phyloP scores from a whole-genome alignment of 306 rosid genomes.

The Rubus idaeus region DNA sequence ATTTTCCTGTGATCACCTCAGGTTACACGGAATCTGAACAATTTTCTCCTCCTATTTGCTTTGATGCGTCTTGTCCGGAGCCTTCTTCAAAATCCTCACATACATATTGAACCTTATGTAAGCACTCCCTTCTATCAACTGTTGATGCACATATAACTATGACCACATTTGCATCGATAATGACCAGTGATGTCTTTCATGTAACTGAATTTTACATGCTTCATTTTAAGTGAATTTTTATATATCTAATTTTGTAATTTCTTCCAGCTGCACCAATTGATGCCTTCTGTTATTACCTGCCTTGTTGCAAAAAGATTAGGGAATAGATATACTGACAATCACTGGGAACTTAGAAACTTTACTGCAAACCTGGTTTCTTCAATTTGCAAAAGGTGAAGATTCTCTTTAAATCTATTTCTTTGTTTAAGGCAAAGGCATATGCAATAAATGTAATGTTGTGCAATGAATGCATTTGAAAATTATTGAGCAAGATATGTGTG shows the following conservation, averaged over 20 bases:
- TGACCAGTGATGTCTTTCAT: background rate
- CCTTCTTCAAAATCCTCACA: conserved; percentile 76
- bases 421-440: conserved; percentile 7
- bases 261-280: conserved; percentile 82
- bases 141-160: conserved; percentile 22
- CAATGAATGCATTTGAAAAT: background rate
- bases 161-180: background rate
- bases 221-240: conserved; percentile 15
- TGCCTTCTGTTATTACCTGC: conserved; percentile 92
- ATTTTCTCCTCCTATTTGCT: conserved; percentile 54
- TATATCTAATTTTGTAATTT: conserved; percentile 29
- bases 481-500: background rate
- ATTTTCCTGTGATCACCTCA: conserved; percentile 41
- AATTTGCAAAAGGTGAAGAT: conserved; percentile 77
- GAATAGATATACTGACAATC: conserved; percentile 69
- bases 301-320: conserved; percentile 79
- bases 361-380: conserved; percentile 73
- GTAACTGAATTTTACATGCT: background rate
- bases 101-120: conserved; percentile 89
- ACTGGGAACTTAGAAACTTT: conserved; percentile 93
- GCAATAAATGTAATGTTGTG: background rate
- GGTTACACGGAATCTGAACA: conserved; percentile 63
- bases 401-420: conserved; percentile 22
- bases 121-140: conserved; percentile 29
- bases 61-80: conserved; percentile 78